A percentile compares a stretch with the other conserved stretches of the same genome.
Conservation (phyloP, 2,329 filamentous ascomycete genomes). For the Pseudogymnoascus sp. region DNA sequence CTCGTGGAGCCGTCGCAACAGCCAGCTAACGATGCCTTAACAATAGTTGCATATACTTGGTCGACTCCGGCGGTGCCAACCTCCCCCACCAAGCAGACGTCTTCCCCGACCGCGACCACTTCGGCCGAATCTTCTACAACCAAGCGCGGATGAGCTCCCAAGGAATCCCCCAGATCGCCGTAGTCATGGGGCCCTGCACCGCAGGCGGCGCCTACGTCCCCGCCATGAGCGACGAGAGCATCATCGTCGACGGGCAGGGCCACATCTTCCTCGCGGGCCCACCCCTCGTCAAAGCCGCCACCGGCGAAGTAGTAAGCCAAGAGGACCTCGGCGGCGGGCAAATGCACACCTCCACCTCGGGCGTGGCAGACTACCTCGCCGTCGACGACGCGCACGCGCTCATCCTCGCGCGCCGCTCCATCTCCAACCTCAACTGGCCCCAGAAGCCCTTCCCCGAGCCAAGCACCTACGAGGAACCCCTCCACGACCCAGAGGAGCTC, state of each 20-base stretch:
- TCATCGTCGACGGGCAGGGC: constrained; percentile 93
- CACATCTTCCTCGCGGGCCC: constrained; percentile 95
- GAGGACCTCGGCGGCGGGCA: constrained; percentile 88
- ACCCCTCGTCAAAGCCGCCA: constrained; percentile 91
- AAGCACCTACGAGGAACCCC: constrained; percentile 62
- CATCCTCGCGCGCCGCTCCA: constrained; percentile 72
- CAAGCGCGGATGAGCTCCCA: constrained; percentile 86
- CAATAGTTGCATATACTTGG: constrained; percentile 78
- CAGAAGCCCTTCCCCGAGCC: constrained; percentile 36
- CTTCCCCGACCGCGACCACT: constrained; percentile 91
- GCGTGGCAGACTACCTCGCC: constrained; percentile 91
- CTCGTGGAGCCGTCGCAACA: not conserved
- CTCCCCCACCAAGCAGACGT: constrained; percentile 92
- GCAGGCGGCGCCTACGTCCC: constrained; percentile 94
- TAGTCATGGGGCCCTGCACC: constrained; percentile 97
- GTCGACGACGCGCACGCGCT: constrained; percentile 91
- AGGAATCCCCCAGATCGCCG: constrained; percentile 86
- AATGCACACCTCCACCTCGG: constrained; percentile 84
- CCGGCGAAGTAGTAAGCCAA: constrained; percentile 82
- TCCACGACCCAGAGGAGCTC: constrained; percentile 75
- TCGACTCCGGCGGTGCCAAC: constrained; percentile 93
- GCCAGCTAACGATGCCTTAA: constrained; percentile 1
- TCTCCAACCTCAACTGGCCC: constrained; percentile 88
- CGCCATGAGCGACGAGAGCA: constrained; percentile 94
- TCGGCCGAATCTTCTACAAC: constrained; percentile 95